phyloP scores from a whole-genome alignment of 2,329 filamentous ascomycete genomes.

The Zarea fungicola region DNA sequence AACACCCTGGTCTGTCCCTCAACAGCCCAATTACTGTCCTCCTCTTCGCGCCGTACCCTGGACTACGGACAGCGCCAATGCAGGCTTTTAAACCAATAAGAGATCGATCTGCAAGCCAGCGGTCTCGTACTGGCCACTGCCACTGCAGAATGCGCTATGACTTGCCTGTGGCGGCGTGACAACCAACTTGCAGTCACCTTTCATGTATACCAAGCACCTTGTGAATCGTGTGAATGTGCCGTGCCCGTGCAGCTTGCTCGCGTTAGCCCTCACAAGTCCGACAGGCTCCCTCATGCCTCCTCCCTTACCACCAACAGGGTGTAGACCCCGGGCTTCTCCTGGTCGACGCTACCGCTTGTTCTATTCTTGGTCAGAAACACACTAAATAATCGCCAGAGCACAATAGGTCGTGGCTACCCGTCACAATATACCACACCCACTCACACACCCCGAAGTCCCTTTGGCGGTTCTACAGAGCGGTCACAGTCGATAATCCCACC shows the following conservation, averaged over 20 bases:
- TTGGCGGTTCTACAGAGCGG: conserved; percentile 5
- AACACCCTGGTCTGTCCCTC: neutral
- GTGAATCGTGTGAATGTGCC: conserved; percentile 1
- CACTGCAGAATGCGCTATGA: neutral
- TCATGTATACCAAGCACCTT: neutral
- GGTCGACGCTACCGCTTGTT: neutral
- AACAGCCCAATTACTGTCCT: conserved; percentile 3
- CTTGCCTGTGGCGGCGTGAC: conserved; percentile 6
- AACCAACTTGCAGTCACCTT: neutral
- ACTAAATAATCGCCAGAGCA: neutral
- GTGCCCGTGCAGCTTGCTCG: neutral
- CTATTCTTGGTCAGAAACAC: conserved; percentile 9
- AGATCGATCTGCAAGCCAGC: neutral
- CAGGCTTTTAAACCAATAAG: conserved; percentile 10
- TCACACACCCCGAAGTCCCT: conserved; percentile 5
- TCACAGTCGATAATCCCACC: conserved; percentile 5
- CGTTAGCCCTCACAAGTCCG: neutral
- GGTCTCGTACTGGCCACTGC: neutral
- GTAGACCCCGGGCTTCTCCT: neutral
- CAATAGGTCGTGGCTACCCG: neutral
- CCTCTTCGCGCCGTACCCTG: conserved; percentile 14
- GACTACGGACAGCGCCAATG: conserved; percentile 8
- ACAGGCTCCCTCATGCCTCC: neutral
- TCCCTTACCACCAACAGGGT: neutral
- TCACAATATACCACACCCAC: conserved; percentile 1